Evolutionary conservation across 2,329 filamentous ascomycete genomes (phyloP).

Genomic region (Fonsecaea pedrosoi): DNA sequence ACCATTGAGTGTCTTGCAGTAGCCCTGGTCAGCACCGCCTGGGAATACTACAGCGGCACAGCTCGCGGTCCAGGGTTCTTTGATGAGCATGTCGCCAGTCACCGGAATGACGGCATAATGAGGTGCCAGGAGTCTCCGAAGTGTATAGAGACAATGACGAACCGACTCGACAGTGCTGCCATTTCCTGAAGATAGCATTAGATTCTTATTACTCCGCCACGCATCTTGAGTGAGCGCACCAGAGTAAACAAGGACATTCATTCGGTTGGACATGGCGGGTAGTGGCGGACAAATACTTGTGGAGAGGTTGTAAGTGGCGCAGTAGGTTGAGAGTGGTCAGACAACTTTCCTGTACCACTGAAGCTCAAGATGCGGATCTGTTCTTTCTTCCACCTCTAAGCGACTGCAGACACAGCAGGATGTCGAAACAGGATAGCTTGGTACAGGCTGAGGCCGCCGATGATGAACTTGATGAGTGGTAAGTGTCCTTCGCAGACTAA

Average conservation of each 20-base stretch:
- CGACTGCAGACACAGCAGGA: slow-evolving; percentile 42
- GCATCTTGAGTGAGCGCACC: slow-evolving; percentile 60
- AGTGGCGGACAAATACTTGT: slow-evolving; percentile 19
- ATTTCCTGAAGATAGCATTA: slow-evolving; percentile 64
- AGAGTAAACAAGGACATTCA: slow-evolving; percentile 94
- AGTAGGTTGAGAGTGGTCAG: slow-evolving; percentile 8
- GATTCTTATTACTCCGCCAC: slow-evolving; percentile 42
- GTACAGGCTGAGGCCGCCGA: slow-evolving; percentile 62
- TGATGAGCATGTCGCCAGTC: slow-evolving; percentile 76
- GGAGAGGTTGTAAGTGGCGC: slow-evolving; percentile 3
- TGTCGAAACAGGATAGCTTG: slow-evolving; percentile 65
- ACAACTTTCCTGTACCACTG: slow-evolving; percentile 1
- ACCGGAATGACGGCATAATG: slow-evolving; percentile 93
- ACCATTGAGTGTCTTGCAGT: slow-evolving; percentile 86
- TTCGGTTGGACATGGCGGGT: slow-evolving; percentile 67
- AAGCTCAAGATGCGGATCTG: slow-evolving; percentile 14
- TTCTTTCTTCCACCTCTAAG: slow-evolving; percentile 22
- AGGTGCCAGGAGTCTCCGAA: slow-evolving; percentile 83
- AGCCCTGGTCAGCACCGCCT: slow-evolving; percentile 91
- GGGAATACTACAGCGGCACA: slow-evolving; percentile 92
- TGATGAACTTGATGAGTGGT: slow-evolving; percentile 97
- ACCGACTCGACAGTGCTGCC: slow-evolving; percentile 89
- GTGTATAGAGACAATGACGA: slow-evolving; percentile 83
- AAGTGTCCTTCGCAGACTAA: slow-evolving; percentile 34
- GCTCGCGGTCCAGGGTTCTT: slow-evolving; percentile 87